Percentiles rank a stretch among this genome's conserved stretches.
Conservation (phyloP, 179 eudicot species). For the Beta lomatogona region DNA sequence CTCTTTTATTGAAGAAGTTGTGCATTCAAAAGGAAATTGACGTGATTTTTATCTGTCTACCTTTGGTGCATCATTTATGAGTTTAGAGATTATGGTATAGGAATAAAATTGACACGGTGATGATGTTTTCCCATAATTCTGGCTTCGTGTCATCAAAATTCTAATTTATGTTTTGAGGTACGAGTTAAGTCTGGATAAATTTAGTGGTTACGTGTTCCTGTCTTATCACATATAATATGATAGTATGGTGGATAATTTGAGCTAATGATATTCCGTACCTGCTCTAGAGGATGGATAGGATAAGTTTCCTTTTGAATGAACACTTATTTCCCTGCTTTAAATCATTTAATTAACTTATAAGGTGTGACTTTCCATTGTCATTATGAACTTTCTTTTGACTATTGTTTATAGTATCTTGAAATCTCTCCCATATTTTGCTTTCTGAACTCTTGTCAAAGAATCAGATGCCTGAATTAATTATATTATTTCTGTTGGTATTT, state of each 20-base stretch:
- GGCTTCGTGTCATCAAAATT: background rate
- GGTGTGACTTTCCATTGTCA: background rate
- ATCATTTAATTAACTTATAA: background rate
- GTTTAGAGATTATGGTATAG: background rate
- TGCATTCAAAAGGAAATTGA: background rate
- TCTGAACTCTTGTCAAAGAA: background rate
- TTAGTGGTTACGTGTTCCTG: background rate
- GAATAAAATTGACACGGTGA: background rate
- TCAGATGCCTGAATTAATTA: background rate
- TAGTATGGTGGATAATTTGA: background rate
- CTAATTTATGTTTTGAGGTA: background rate
- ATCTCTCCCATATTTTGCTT: background rate
- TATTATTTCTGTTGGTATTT: background rate
- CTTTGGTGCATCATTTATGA: background rate
- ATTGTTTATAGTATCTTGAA: too few relatives aligned
- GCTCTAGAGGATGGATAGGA: background rate
- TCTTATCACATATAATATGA: background rate
- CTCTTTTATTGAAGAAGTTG: too few relatives aligned
- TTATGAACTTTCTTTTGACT: background rate
- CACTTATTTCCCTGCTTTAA: background rate
- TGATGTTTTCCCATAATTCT: background rate
- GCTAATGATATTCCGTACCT: background rate
- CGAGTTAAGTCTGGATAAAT: background rate
- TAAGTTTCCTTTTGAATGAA: background rate
- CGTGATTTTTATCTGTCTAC: background rate